A percentile compares a stretch with the other conserved stretches of the same genome.
phyloP scores from a whole-genome alignment of 495 filamentous ascomycete species.

The Letharia columbiana region DNA sequence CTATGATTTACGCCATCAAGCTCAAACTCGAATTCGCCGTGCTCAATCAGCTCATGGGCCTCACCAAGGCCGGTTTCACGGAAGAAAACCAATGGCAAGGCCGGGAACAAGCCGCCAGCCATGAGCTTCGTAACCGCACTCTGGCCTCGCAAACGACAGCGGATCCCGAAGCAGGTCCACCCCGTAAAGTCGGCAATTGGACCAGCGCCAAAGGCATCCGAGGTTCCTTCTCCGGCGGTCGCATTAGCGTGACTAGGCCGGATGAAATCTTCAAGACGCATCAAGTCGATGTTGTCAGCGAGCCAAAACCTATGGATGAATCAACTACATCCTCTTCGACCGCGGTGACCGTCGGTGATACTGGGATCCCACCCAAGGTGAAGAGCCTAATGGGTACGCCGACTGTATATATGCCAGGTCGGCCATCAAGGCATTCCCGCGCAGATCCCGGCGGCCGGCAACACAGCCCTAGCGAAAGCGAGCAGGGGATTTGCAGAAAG shows the following conservation, averaged over 20 bases:
- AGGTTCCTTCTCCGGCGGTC: constrained; percentile 16
- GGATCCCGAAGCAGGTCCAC: constrained; percentile 7
- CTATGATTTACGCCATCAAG: constrained; percentile 55
- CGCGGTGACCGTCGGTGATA: constrained; percentile 15
- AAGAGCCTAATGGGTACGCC: constrained; percentile 24
- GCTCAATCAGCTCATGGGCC: constrained; percentile 37
- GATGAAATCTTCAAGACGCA: constrained; percentile 24
- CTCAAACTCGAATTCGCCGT: constrained; percentile 59
- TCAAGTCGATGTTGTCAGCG: constrained; percentile 23
- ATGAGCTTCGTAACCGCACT: constrained; percentile 19
- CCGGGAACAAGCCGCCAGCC: neutral
- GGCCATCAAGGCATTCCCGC: constrained; percentile 11
- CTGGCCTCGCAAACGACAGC: constrained; percentile 8
- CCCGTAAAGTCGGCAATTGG: constrained; percentile 10
- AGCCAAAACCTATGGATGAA: constrained; percentile 14
- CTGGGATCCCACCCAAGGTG: constrained; percentile 16
- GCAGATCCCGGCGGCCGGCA: constrained; percentile 21
- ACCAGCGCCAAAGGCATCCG: constrained; percentile 10
- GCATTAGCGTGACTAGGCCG: constrained; percentile 8
- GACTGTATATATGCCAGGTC: constrained; percentile 18
- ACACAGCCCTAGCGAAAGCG: constrained; percentile 24
- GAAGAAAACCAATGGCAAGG: constrained; percentile 28
- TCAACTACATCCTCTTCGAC: constrained; percentile 19
- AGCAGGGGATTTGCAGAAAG: constrained; percentile 22
- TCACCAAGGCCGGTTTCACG: constrained; percentile 34